Evolutionary conservation across 371 early-diverging fungal species (phyloP).

Genomic region (Neoconidiobolus thromboides): DNA sequence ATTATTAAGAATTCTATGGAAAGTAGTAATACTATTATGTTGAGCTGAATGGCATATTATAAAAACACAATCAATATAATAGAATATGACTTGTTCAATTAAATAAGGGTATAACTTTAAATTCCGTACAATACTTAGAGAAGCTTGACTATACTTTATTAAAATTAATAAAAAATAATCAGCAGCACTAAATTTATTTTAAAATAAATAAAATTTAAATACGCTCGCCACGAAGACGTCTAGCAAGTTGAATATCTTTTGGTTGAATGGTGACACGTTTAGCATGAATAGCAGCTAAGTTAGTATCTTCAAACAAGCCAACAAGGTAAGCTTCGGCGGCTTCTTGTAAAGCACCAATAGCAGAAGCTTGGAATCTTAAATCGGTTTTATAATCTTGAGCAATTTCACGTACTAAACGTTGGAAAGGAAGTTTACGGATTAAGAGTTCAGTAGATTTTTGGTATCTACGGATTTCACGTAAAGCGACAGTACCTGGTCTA

Average conservation of each 20-base stretch:
- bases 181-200: too few species aligned
- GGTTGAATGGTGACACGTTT: constrained; percentile 99
- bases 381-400: constrained; percentile 95
- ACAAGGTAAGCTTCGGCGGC: constrained; percentile 96
- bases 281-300: constrained; percentile 98
- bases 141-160: too few species aligned
- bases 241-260: constrained; percentile 97
- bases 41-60: too few species aligned
- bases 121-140: too few species aligned
- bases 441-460: constrained; percentile 95
- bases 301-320: constrained; percentile 91
- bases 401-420: constrained; percentile 90
- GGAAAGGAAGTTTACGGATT: constrained; percentile 98
- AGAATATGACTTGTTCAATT: too few species aligned
- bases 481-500: constrained; percentile 65
- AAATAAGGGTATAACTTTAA: too few species aligned
- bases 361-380: constrained; percentile 94
- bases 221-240: constrained; percentile 86
- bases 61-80: too few species aligned
- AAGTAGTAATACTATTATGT: too few species aligned
- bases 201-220: constrained; percentile 21
- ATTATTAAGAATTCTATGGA: too few species aligned
- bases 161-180: too few species aligned
- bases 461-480: constrained; percentile 95
- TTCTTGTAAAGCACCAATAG: constrained; percentile 97